Conservation (phyloP, 345 rosid genomes). For the Ceriops zippeliana region DNA sequence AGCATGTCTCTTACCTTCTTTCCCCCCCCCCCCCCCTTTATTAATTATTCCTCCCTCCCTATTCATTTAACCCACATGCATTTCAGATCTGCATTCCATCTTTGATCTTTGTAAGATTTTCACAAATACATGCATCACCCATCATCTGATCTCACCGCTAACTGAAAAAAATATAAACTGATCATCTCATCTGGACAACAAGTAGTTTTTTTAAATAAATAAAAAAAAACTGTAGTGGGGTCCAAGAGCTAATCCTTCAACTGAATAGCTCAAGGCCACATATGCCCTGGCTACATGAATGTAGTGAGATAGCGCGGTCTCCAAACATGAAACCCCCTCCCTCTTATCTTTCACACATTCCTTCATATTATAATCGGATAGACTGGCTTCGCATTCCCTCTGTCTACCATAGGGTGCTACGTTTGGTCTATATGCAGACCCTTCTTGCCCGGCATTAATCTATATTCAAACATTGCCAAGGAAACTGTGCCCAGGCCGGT, state of each 20-base stretch:
- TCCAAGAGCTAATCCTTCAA: constrained; percentile 28
- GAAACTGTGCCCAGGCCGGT: no score
- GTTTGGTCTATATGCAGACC: no score
- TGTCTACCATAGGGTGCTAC: no score
- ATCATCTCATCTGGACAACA: no score
- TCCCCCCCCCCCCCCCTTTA: background rate
- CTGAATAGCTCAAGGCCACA: background rate
- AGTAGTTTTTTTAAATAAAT: no score
- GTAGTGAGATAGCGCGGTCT: no score
- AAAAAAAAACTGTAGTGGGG: no score
- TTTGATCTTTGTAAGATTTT: constrained; percentile 12
- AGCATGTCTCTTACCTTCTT: no score
- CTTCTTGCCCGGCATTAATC: no score
- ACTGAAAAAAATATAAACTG: background rate
- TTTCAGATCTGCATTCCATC: constrained; percentile 22
- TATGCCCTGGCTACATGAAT: no score
- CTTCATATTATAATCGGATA: constrained; percentile 15
- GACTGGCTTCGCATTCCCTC: no score
- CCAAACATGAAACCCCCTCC: constrained; percentile 15
- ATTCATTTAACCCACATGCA: constrained; percentile 33
- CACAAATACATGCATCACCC: constrained; percentile 3
- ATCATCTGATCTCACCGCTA: background rate
- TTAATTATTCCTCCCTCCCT: background rate
- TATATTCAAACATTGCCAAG: no score
- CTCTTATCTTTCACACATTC: constrained; percentile 23